phyloP scores from a whole-genome alignment of 495 filamentous ascomycete genomes.

The Penicillium tannophilum region DNA sequence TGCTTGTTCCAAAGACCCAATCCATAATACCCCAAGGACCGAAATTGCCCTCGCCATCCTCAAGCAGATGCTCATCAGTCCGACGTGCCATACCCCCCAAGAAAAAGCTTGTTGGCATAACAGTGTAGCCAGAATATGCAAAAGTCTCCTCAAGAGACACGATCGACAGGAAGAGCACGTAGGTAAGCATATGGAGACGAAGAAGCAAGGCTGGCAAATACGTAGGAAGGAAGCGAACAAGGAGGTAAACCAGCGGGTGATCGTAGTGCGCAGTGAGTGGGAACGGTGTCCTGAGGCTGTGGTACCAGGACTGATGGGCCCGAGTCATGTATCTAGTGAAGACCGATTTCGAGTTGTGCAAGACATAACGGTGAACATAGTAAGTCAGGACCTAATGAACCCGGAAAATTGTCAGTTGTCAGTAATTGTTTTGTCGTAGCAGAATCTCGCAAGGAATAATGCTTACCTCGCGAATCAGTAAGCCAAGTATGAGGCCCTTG shows the following conservation, averaged over 20 bases:
- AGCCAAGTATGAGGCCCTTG: slow-evolving; percentile 52
- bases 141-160: slow-evolving; percentile 77
- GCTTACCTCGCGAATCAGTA: slow-evolving; percentile 58
- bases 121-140: slow-evolving; percentile 73
- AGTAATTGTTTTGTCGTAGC: neutral
- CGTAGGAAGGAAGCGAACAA: slow-evolving; percentile 69
- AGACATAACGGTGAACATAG: slow-evolving; percentile 67
- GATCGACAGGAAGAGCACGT: slow-evolving; percentile 66
- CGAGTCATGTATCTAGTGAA: slow-evolving; percentile 27
- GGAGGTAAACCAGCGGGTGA: slow-evolving; percentile 73
- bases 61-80: slow-evolving; percentile 66
- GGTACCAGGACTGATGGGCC: slow-evolving; percentile 66
- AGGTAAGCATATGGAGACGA: slow-evolving; percentile 78
- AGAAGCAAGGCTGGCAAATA: slow-evolving; percentile 69
- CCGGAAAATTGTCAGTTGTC: slow-evolving; percentile 8
- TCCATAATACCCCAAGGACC: slow-evolving; percentile 79
- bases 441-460: neutral
- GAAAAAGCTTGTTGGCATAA: slow-evolving; percentile 70
- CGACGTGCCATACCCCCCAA: slow-evolving; percentile 74
- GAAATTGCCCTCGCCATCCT: slow-evolving; percentile 68
- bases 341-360: slow-evolving; percentile 52
- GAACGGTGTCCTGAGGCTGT: slow-evolving; percentile 62
- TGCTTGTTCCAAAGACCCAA: slow-evolving; percentile 37
- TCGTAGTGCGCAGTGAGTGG: slow-evolving; percentile 74
- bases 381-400: slow-evolving; percentile 57